Conservation (phyloP, 2,329 filamentous ascomycete genomes). For the Magnaporthiopsis poae region DNA sequence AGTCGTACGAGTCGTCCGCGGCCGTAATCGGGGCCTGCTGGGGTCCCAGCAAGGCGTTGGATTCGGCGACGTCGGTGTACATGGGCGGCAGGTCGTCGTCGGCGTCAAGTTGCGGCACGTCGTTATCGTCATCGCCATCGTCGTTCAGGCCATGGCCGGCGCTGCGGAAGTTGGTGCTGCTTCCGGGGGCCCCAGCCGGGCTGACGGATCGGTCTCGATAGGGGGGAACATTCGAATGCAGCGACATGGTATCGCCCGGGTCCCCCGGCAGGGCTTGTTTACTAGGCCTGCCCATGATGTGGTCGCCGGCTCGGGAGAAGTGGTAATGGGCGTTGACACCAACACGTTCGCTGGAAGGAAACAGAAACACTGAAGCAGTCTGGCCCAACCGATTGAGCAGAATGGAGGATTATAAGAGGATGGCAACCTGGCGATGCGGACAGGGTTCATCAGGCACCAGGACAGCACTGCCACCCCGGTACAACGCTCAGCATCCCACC, state of each 20-base stretch:
- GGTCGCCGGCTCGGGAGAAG: too few relatives aligned
- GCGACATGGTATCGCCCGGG: constrained; percentile 18
- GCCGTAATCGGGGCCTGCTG: constrained; percentile 16
- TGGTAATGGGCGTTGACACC: background rate
- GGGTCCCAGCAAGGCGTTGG: constrained; percentile 2
- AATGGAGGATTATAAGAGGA: background rate
- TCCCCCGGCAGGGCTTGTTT: background rate
- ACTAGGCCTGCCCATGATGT: constrained; percentile 19
- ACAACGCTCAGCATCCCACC: too few relatives aligned
- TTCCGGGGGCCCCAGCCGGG: background rate
- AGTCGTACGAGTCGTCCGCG: constrained; percentile 11
- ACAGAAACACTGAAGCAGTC: background rate
- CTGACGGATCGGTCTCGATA: background rate
- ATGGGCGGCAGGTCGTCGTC: constrained; percentile 35
- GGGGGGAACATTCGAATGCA: constrained; percentile 18
- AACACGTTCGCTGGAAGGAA: background rate
- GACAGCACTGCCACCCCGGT: background rate
- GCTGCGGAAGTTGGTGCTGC: background rate
- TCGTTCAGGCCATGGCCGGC: constrained; percentile 10
- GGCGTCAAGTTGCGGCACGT: constrained; percentile 23
- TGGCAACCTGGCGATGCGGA: background rate
- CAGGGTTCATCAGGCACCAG: background rate
- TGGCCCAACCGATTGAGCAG: background rate
- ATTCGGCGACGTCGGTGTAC: constrained; percentile 29
- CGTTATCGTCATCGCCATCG: constrained; percentile 28